Evolutionary conservation across 2,329 filamentous ascomycete genomes (phyloP), one percentile per base, ranked within the genome.

Genomic region (Chrysoporthe cubensis): DNA sequence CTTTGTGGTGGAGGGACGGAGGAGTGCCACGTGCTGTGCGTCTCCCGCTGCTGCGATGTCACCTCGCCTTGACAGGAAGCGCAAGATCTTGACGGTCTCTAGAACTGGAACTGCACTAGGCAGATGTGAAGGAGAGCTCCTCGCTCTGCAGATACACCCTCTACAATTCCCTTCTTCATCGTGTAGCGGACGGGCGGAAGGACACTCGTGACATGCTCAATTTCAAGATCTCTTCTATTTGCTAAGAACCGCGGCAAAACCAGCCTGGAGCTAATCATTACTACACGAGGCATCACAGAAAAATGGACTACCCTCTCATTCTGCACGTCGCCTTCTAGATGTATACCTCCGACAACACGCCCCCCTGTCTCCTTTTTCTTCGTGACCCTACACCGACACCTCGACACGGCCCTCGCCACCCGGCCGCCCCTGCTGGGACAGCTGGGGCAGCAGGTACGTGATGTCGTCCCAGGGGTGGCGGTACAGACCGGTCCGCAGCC

Each of bases 381-480:
- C 16, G 58, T 9, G 48, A 4, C 66, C 73, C 79, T 85, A 92
- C 80, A 96, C 86, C 80, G 90, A 88, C 75, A 97, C 94, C 86
- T 97, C 94, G 70, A 97, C 94, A 85, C 94, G 90, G 75, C 92
- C 92, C 84, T 96, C 93, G 71, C 86, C 85, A 74, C 92, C 93
- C 70, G 89, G 87, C 69, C 89, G 87, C 71, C 89, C 89, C 69
- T 87, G 87, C 79, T 91, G 87, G 76, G 87, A 85, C 71, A 97
- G 85, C 82, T 87, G 92, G 77, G 94, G 94, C 75, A 97, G 90
- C 75, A 97, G 88, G 84, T 97, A 97, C 74, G 94, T 97, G 79
- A 97, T 97, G 81, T 97, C 94, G 80, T 97, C 96, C 96, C 96
- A 98, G 79, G 96, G 96, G 89, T 97, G 94, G 80, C 96, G 92